Conservation (phyloP, 2,329 filamentous ascomycete species). For the Phaeosphaeriaceae sp. region DNA sequence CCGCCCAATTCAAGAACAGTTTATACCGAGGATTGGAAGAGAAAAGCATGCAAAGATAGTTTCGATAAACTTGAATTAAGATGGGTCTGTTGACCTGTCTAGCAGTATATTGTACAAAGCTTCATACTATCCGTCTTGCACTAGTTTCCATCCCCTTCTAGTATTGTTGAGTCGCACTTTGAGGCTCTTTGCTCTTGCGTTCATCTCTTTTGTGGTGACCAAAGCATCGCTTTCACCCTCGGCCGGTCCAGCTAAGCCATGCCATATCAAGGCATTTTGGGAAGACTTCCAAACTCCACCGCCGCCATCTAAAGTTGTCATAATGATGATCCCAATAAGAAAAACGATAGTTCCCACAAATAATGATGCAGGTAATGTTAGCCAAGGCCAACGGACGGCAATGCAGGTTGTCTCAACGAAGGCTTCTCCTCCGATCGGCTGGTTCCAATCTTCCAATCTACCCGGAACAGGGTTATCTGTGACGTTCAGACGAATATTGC, state of each 20-base stretch:
- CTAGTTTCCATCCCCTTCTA: neutral
- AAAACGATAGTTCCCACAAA: neutral
- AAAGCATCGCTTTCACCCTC: neutral
- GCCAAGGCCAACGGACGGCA: neutral
- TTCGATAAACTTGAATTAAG: no score
- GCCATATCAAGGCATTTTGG: neutral
- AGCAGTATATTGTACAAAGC: no score
- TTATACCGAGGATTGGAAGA: no score
- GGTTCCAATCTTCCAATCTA: neutral
- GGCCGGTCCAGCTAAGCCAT: neutral
- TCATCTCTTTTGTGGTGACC: neutral
- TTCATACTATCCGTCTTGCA: neutral
- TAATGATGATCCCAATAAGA: neutral
- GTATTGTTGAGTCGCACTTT: neutral
- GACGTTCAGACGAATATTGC: neutral
- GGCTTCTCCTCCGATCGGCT: neutral
- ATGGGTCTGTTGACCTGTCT: no score
- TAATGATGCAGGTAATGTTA: neutral
- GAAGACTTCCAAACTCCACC: neutral
- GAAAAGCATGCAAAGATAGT: no score
- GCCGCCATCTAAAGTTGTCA: neutral
- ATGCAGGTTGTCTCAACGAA: neutral
- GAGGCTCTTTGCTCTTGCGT: neutral
- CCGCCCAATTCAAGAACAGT: no score
- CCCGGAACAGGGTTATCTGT: neutral